A percentile compares a stretch with the other conserved stretches of the same genome.
phyloP scores from a whole-genome alignment of 345 rosid genomes.

The Physaria fendleri region DNA sequence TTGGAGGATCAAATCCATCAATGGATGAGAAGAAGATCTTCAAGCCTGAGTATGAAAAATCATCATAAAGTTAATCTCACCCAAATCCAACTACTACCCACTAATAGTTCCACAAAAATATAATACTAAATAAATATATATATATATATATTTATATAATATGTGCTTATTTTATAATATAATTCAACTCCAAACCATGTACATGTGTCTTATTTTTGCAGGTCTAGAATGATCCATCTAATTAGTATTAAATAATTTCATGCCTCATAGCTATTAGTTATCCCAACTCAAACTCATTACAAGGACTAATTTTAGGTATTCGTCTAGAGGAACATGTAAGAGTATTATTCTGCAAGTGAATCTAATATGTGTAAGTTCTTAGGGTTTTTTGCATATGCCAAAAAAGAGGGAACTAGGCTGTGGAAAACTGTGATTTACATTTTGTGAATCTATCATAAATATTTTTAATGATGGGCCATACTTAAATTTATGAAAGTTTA shows the following conservation, averaged over 20 bases:
- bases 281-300: neutral
- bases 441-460: too few relatives aligned
- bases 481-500: too few relatives aligned
- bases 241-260: slow-evolving; percentile 5
- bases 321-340: neutral
- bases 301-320: neutral
- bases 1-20: slow-evolving; percentile 27
- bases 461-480: too few relatives aligned
- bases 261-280: neutral
- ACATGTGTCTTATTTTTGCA: slow-evolving; percentile 21
- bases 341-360: slow-evolving; percentile 4
- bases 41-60: slow-evolving; percentile 18
- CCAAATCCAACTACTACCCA: slow-evolving; percentile 34
- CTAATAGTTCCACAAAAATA: slow-evolving; percentile 30
- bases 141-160: neutral
- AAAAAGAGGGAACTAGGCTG: too few relatives aligned
- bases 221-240: slow-evolving; percentile 10
- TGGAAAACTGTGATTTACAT: too few relatives aligned
- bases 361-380: too few relatives aligned
- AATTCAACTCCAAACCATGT: slow-evolving; percentile 8
- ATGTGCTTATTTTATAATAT: neutral
- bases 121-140: too few relatives aligned
- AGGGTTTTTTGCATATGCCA: too few relatives aligned
- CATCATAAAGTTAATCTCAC: slow-evolving; percentile 22
- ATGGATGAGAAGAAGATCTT: slow-evolving; percentile 33